These are phyloP conservation scores for Neofusicoccum sp. DNA, from an alignment of 2,329 filamentous ascomycete genomes.

Conservation along the genomic window DNA sequence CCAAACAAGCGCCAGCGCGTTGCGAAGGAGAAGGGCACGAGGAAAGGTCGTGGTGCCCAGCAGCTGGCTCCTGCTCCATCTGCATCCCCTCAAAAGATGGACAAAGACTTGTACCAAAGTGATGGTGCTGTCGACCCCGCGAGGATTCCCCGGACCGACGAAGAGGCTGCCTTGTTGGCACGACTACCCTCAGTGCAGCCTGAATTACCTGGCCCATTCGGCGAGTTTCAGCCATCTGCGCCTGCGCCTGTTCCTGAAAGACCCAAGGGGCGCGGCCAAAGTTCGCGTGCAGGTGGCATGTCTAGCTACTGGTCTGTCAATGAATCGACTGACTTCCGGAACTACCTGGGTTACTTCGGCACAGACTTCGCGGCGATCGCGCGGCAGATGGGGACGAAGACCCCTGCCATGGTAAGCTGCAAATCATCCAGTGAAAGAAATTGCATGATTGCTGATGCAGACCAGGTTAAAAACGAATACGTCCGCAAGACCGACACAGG, in stretches of 20 bases:
- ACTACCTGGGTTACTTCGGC: constrained; percentile 72
- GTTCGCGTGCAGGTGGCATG: constrained; percentile 50
- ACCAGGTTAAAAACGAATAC: constrained; percentile 52
- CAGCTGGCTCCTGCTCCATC: constrained; percentile 34
- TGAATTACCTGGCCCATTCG: constrained; percentile 32
- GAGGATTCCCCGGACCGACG: background rate
- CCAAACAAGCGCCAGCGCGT: constrained; percentile 41
- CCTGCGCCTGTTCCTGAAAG: constrained; percentile 9
- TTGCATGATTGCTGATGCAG: constrained; percentile 21
- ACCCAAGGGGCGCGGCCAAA: constrained; percentile 7
- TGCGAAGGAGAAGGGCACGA: constrained; percentile 33
- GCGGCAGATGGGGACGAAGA: constrained; percentile 79
- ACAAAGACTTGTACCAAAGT: constrained; percentile 15
- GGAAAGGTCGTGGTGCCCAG: constrained; percentile 34
- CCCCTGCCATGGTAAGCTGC: constrained; percentile 74
- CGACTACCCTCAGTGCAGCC: background rate
- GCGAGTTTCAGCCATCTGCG: constrained; percentile 39
- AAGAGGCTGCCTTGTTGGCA: constrained; percentile 8
- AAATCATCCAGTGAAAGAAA: background rate
- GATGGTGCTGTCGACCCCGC: background rate
- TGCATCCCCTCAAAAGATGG: constrained; percentile 29
- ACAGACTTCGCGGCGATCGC: constrained; percentile 79
- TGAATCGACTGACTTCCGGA: constrained; percentile 76
- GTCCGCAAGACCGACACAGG: constrained; percentile 49
- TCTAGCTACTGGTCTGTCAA: constrained; percentile 89